Base-by-base conservation (phyloP, 805 yeast genomes). In the Clavispora phyllophila region DNA sequence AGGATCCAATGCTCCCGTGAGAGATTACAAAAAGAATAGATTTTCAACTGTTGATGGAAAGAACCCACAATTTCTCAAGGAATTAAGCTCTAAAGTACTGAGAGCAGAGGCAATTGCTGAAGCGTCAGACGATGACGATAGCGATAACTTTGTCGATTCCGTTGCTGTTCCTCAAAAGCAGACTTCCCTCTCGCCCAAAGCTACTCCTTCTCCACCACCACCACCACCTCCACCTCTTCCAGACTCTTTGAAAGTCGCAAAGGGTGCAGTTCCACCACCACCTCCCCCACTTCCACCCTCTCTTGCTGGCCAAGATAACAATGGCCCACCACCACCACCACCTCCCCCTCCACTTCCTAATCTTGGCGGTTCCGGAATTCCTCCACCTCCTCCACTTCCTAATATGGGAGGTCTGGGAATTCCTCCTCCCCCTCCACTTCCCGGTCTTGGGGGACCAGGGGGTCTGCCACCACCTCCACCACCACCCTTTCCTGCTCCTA, bases 1-100 rank as follows among this genome's bases (percentile, higher is more conserved):
- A 25, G 43, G 42, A 32, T 13, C 61, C 22, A 44, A 54, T 7
- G 45, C 49, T 14, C 56, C 57, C 15, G 55, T 55, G 49, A 45
- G 55, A 49, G 54, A 53, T 47, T 55, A 66, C 53, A 61, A 60
- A 45, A 47, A 42, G 14, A 55, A 65, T 46, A 54, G 70, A 38
- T 53, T 59, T 40, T 57, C 65, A 5, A 62, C 68, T 0, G 62
- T 72, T 40, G 66, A 65, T 18, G 61, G 60, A 2, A 65, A 72
- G 66, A 62, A 72, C 44, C 78, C 81, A 10, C 60, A 72, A 23
- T 79, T 80, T 53, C 62, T 81, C 49, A 66, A 70, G 37, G 86
- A 81, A 53, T 62, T 81, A 49, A 66, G 72, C 18, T 58, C 70
- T 3, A 78, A 75, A 49, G 82, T 79, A 10, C 64, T 60, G 7